Base-by-base conservation (phyloP, 306 rosid species). In the Ziziphus jujuba region DNA sequence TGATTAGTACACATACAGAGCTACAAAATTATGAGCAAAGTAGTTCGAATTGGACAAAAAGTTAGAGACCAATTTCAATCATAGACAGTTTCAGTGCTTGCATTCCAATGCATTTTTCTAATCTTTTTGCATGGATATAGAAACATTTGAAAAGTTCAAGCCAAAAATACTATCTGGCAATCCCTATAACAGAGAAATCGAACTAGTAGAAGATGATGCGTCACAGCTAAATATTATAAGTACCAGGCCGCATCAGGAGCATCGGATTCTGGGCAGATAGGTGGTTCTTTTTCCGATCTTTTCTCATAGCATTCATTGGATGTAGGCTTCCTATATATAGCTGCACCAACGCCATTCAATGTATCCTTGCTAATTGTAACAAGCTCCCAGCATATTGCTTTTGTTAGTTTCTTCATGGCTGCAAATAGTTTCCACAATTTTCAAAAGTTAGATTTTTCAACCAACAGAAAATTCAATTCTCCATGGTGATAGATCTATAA, bases 201-300 rank as follows among this genome's bases (percentile, higher is more conserved):
- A 50, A n/a, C 54, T 49, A 5, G 55, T 16, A 49, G 54, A 28
- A 3, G 19, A 60, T 9, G 13, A 13, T 8, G 66, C 61, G 40
- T 34, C 55, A 22, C 55, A 58, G 61, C 43, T 34, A 59, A 54
- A 59, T 20, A 61, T 66, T 22, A 72, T 72, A 25, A 62, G 53
- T 88, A 93, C 99, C 99, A 93, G 63, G 99, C 95, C 28, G 96
- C 99, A 80, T 82, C 81, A 21, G 90, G 83, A 76, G 90, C 99
- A 75, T 95, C 99, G 6, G 90, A 73, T 5, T 66, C 82, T 35
- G 61, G 69, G 73, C 99, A 95, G n/a, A 89, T 7, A 9, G 96
- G 89, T 54, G 99, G 97, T 66, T 88, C 84, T 12, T 73, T 82
- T 83, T 75, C 71, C 6, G 79, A 63, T 59, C 97, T 88, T 75